These are phyloP conservation scores for Salix exigua DNA, from an alignment of 345 rosid genomes.

Conservation along the genomic window DNA sequence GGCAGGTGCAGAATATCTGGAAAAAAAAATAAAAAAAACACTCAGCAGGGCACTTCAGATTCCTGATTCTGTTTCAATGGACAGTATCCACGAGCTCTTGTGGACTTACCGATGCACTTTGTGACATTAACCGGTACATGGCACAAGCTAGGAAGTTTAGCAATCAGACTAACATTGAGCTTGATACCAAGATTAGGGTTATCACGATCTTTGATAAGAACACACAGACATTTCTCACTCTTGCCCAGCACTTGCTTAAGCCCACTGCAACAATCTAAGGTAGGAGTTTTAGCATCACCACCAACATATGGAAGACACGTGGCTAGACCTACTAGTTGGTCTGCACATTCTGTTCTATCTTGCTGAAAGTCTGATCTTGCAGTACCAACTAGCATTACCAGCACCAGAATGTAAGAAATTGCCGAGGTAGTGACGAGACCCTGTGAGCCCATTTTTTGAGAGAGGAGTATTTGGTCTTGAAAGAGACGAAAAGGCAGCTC, in stretches of 20 bases:
- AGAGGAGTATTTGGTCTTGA: neutral
- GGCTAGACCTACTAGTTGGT: conserved; percentile 48
- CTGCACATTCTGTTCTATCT: conserved; percentile 62
- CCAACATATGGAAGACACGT: conserved; percentile 72
- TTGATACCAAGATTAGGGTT: conserved; percentile 72
- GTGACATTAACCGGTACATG: conserved; percentile 47
- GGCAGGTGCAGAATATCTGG: conserved; percentile 61
- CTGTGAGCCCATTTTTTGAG: conserved; percentile 15
- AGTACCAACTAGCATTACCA: conserved; percentile 26
- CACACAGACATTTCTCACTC: conserved; percentile 69
- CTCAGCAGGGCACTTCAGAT: neutral
- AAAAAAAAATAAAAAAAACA: neutral
- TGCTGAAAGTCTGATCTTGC: conserved; percentile 45
- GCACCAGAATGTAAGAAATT: conserved; percentile 6
- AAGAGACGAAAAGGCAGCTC: neutral
- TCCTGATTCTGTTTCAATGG: neutral
- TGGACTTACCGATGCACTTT: conserved; percentile 50
- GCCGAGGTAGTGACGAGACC: neutral
- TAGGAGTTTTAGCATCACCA: conserved; percentile 54
- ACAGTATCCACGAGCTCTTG: no score
- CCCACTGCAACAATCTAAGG: conserved; percentile 70
- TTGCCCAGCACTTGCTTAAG: conserved; percentile 49
- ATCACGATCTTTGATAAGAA: conserved; percentile 60
- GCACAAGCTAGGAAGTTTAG: conserved; percentile 55
- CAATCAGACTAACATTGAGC: conserved; percentile 59